Conservation (phyloP, 495 filamentous ascomycete species). For the Lineolata rhizophorae region DNA sequence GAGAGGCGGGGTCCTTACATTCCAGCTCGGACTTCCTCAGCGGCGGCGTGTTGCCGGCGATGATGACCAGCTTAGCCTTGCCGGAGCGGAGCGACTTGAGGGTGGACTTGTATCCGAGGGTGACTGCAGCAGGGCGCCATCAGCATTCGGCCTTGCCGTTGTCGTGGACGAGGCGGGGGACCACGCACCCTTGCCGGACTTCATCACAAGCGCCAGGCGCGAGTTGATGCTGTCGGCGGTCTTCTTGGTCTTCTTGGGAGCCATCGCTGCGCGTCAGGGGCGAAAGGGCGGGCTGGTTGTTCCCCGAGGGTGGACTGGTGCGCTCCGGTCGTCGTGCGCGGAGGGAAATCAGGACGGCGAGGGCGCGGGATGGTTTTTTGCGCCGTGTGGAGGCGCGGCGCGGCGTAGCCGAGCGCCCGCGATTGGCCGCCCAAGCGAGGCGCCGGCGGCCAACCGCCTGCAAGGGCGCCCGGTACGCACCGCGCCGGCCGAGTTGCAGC, state of each 20-base stretch:
- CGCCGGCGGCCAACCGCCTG: too few relatives aligned
- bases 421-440: neutral
- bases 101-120: slow-evolving; percentile 84
- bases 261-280: slow-evolving; percentile 59
- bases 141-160: neutral
- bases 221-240: slow-evolving; percentile 77
- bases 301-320: too few relatives aligned
- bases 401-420: neutral
- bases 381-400: too few relatives aligned
- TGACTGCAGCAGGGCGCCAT: slow-evolving; percentile 31
- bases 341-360: too few relatives aligned
- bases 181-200: slow-evolving; percentile 62
- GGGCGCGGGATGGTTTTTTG: neutral
- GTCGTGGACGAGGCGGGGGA: slow-evolving; percentile 1
- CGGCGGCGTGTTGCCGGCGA: slow-evolving; percentile 87
- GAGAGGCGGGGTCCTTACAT: too few relatives aligned
- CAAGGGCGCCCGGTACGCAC: too few relatives aligned
- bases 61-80: slow-evolving; percentile 49
- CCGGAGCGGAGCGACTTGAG: slow-evolving; percentile 83
- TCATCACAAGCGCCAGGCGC: slow-evolving; percentile 85
- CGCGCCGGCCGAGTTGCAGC: too few relatives aligned
- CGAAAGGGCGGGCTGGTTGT: too few relatives aligned
- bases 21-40: slow-evolving; percentile 90
- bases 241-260: slow-evolving; percentile 89
- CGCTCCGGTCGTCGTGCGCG: too few relatives aligned